phyloP scores from a whole-genome alignment of 768 basidiomycete species.

The Rickenella mellea region DNA sequence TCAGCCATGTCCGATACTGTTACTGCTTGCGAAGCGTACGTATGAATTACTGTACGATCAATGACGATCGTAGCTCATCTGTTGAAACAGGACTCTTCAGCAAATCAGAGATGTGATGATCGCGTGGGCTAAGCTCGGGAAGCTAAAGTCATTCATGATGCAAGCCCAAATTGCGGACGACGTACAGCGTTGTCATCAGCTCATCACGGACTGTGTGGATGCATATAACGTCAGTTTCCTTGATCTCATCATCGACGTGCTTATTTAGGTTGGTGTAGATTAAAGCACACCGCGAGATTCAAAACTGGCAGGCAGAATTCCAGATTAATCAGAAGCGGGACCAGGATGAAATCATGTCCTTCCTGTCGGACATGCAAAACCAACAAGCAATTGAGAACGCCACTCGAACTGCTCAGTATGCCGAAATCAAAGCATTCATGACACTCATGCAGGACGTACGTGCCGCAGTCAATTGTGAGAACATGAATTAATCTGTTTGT shows the following conservation, averaged over 20 bases:
- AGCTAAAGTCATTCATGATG: slow-evolving; percentile 33
- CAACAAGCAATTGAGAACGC: slow-evolving; percentile 25
- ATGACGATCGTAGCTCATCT: background rate
- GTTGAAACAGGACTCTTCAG: slow-evolving; percentile 17
- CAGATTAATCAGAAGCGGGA: slow-evolving; percentile 28
- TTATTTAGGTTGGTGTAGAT: slow-evolving; percentile 21
- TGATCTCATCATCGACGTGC: slow-evolving; percentile 3
- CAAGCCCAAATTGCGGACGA: slow-evolving; percentile 34
- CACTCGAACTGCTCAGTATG: slow-evolving; percentile 22
- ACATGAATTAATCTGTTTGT: no score
- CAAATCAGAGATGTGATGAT: slow-evolving; percentile 31
- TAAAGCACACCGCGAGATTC: slow-evolving; percentile 33
- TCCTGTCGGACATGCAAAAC: slow-evolving; percentile 35
- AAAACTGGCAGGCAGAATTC: slow-evolving; percentile 39
- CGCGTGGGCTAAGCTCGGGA: slow-evolving; percentile 31
- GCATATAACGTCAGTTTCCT: background rate
- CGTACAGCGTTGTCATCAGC: slow-evolving; percentile 35
- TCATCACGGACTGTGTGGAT: slow-evolving; percentile 45
- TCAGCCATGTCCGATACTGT: slow-evolving; percentile 23
- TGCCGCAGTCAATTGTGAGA: no score
- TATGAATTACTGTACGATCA: slow-evolving; percentile 8
- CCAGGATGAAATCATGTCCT: slow-evolving; percentile 31
- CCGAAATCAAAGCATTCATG: slow-evolving; percentile 34
- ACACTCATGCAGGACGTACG: slow-evolving; percentile 38
- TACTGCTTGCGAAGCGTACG: slow-evolving; percentile 23